Evolutionary conservation across 495 filamentous ascomycete species (phyloP).

Genomic region (Usnea hakonensis): DNA sequence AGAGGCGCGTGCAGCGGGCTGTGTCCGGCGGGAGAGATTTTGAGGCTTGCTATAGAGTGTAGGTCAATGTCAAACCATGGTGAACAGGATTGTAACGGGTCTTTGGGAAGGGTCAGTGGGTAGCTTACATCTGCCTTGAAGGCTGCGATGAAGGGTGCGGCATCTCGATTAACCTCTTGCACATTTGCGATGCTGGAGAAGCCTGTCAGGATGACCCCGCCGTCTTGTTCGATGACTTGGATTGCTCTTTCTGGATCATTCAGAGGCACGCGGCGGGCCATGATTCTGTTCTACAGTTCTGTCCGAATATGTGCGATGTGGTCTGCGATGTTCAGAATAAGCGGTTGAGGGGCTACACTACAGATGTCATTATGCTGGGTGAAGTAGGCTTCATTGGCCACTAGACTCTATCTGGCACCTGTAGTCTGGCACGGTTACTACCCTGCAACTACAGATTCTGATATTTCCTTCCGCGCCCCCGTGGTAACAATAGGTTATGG

Average conservation of each 20-base stretch:
- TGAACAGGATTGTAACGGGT: background rate
- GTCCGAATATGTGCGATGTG: background rate
- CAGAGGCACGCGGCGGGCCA: constrained; percentile 18
- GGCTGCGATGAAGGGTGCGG: constrained; percentile 12
- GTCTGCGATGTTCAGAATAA: background rate
- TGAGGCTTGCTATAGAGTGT: background rate
- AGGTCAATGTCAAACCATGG: background rate
- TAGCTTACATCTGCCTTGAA: background rate
- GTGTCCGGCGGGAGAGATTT: constrained; percentile 1
- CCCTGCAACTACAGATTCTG: too few species aligned
- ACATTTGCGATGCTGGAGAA: constrained; percentile 9
- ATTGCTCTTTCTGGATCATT: constrained; percentile 1
- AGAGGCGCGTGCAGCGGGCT: constrained; percentile 7
- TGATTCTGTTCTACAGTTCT: background rate
- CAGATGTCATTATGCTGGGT: too few species aligned
- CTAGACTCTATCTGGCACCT: too few species aligned
- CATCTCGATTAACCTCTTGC: constrained; percentile 11
- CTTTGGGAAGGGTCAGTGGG: background rate
- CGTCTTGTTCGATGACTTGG: constrained; percentile 11
- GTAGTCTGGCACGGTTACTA: too few species aligned
- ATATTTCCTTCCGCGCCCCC: too few species aligned
- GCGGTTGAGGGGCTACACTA: too few species aligned
- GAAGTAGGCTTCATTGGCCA: too few species aligned
- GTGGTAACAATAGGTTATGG: too few species aligned
- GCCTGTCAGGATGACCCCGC: constrained; percentile 14